These are phyloP conservation scores for Kwoniella europaea DNA, from an alignment of 768 basidiomycete species.

Conservation along the genomic window DNA sequence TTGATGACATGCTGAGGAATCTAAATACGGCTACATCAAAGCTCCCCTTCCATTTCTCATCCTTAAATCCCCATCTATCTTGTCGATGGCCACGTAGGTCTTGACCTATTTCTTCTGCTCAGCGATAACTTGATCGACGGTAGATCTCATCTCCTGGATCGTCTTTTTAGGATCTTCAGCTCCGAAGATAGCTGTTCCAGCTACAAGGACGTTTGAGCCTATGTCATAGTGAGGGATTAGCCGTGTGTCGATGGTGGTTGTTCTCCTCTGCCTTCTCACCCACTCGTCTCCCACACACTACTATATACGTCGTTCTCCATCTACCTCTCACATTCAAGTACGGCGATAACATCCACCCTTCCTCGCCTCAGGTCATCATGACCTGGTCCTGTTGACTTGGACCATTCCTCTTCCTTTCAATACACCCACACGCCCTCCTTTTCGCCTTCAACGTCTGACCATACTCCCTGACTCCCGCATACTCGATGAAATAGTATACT, in stretches of 20 bases:
- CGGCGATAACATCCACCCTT: too few species aligned
- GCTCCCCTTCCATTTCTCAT: too few species aligned
- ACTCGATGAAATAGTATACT: conserved; percentile 35
- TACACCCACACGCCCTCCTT: background rate
- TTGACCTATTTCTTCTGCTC: conserved; percentile 19
- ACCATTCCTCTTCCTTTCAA: background rate
- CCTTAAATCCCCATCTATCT: too few species aligned
- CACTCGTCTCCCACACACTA: background rate
- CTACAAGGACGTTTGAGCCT: conserved; percentile 98
- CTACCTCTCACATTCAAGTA: too few species aligned
- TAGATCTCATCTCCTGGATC: conserved; percentile 61
- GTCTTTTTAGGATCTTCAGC: conserved; percentile 78
- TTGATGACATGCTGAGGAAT: too few species aligned
- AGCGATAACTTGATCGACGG: conserved; percentile 29
- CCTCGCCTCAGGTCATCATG: too few species aligned
- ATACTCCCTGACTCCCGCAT: background rate
- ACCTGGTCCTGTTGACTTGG: too few species aligned
- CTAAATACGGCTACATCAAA: too few species aligned
- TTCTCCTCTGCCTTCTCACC: background rate
- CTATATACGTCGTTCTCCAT: background rate
- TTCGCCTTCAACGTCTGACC: background rate
- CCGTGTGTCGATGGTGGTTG: background rate
- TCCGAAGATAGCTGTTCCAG: conserved; percentile 92
- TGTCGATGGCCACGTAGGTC: background rate
- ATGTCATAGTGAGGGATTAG: background rate